A percentile compares a stretch with the other conserved stretches of the same genome.
Evolutionary conservation across 2,329 filamentous ascomycete species (phyloP).

Genomic region (Penicillium italicum): DNA sequence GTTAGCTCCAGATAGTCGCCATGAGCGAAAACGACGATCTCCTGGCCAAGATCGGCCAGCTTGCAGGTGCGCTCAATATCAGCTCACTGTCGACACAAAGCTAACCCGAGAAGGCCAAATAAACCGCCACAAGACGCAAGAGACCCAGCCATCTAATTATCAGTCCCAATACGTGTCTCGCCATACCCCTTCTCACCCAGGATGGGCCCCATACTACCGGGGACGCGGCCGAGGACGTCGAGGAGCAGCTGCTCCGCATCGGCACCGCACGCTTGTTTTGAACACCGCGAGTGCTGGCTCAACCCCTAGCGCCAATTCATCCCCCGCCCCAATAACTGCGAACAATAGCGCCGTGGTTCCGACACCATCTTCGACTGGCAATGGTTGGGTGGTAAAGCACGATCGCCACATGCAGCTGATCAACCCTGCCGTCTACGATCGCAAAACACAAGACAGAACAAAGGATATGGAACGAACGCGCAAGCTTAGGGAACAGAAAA

Average conservation of each 20-base stretch:
- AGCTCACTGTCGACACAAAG: slow-evolving; percentile 17
- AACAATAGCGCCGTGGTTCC: slow-evolving; percentile 29
- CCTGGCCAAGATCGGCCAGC: slow-evolving; percentile 54
- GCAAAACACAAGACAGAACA: slow-evolving; percentile 64
- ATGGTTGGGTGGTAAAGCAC: slow-evolving; percentile 66
- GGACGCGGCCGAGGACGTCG: slow-evolving; percentile 39
- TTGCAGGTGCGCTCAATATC: slow-evolving; percentile 55
- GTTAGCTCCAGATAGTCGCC: slow-evolving; percentile 22
- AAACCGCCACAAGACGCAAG: slow-evolving; percentile 69
- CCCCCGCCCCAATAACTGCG: slow-evolving; percentile 27
- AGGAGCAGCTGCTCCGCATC: slow-evolving; percentile 41
- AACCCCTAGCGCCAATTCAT: slow-evolving; percentile 20
- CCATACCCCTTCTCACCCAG: slow-evolving; percentile 31
- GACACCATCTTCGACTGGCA: slow-evolving; percentile 26
- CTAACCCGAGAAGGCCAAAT: slow-evolving; percentile 61
- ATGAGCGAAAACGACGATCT: slow-evolving; percentile 57
- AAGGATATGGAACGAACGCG: slow-evolving; percentile 70
- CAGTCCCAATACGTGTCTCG: slow-evolving; percentile 30
- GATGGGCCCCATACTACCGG: slow-evolving; percentile 45
- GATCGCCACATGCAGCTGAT: slow-evolving; percentile 80
- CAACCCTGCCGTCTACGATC: slow-evolving; percentile 73
- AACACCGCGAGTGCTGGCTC: slow-evolving; percentile 46
- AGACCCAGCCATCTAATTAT: slow-evolving; percentile 20
- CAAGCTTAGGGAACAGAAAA: slow-evolving; percentile 50
- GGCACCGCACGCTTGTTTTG: slow-evolving; percentile 62